A percentile compares a stretch with the other conserved stretches of the same genome.
Conservation (phyloP, 345 rosid species). For the Populus alba region DNA sequence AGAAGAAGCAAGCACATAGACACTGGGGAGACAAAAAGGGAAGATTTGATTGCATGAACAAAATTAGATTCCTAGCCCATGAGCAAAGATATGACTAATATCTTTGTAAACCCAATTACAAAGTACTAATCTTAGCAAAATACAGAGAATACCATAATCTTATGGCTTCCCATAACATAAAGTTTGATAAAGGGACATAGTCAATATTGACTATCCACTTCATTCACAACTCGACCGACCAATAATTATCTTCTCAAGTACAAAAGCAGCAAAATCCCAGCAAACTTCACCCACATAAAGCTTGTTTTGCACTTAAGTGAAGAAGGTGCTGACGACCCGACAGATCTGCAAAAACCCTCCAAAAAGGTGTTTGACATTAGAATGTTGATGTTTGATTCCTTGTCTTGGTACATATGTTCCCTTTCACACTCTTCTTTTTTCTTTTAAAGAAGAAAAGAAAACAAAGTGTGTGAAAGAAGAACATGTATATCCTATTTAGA, state of each 20-base stretch:
- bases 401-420: no score
- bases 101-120: neutral
- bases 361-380: neutral
- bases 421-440: neutral
- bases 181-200: neutral
- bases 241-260: conserved; percentile 39
- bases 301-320: conserved; percentile 16
- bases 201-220: conserved; percentile 7
- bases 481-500: neutral
- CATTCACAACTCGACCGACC: conserved; percentile 5
- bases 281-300: conserved; percentile 35
- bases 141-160: neutral
- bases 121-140: conserved; percentile 2
- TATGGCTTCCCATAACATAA: neutral
- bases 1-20: neutral
- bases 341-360: conserved; percentile 32
- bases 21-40: neutral
- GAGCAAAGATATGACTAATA: conserved; percentile 28
- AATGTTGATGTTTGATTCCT: no score
- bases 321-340: conserved; percentile 39
- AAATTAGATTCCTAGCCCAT: conserved; percentile 33
- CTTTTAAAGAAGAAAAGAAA: neutral
- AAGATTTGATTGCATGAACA: conserved; percentile 6
- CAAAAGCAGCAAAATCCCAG: conserved; percentile 43
- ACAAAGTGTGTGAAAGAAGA: neutral